Conservation (phyloP, 2,329 filamentous ascomycete genomes). For the Verticillium nonalfalfae region DNA sequence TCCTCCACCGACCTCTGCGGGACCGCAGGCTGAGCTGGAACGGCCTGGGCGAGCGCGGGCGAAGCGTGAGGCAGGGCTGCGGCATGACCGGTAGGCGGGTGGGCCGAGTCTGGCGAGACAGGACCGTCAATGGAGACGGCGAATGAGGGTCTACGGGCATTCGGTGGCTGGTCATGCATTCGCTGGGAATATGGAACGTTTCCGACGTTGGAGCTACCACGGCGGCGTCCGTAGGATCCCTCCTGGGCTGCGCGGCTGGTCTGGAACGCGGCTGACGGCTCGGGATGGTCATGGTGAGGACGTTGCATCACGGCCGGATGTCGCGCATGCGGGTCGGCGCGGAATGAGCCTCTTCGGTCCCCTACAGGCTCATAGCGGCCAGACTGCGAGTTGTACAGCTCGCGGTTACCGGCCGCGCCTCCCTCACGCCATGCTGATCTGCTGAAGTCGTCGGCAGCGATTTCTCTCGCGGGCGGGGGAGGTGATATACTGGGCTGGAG, state of each 20-base stretch:
- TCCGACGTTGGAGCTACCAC: constrained; percentile 77
- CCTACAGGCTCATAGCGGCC: constrained; percentile 85
- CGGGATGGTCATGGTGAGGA: constrained; percentile 60
- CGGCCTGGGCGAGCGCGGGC: constrained; percentile 33
- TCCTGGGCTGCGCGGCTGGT: constrained; percentile 64
- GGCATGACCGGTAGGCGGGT: constrained; percentile 25
- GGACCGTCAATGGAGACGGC: constrained; percentile 44
- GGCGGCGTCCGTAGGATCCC: constrained; percentile 64
- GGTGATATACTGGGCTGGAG: constrained; percentile 47
- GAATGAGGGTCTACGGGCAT: constrained; percentile 40
- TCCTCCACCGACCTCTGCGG: constrained; percentile 33
- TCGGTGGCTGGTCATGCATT: background rate
- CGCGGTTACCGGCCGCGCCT: constrained; percentile 54
- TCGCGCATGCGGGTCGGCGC: constrained; percentile 60
- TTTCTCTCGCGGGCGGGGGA: constrained; percentile 63
- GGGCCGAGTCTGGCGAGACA: constrained; percentile 37
- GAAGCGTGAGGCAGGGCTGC: constrained; percentile 26
- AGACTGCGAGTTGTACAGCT: constrained; percentile 92
- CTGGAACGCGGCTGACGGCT: constrained; percentile 83
- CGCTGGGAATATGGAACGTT: background rate
- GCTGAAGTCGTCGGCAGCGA: constrained; percentile 90
- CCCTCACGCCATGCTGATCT: constrained; percentile 75
- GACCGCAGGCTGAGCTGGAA: constrained; percentile 26
- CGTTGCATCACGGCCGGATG: constrained; percentile 78
- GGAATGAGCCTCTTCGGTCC: constrained; percentile 66